Evolutionary conservation across 2,329 filamentous ascomycete genomes (phyloP).

Genomic region (Penicillium sp.): DNA sequence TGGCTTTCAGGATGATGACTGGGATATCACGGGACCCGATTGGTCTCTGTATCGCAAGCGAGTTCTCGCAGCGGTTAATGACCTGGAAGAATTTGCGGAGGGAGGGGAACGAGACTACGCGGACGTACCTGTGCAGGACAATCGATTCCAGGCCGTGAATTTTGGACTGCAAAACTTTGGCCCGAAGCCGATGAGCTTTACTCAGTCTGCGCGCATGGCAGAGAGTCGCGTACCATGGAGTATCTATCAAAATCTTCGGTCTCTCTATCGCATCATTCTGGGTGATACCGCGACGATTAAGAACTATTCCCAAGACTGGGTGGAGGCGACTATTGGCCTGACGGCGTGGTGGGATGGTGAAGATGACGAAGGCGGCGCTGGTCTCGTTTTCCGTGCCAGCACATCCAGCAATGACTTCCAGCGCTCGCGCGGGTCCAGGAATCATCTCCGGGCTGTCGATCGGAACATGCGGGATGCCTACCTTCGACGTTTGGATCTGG

Average conservation of each 20-base stretch:
- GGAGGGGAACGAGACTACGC: conserved; percentile 56
- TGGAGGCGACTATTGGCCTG: conserved; percentile 79
- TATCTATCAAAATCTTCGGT: conserved; percentile 79
- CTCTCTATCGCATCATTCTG: conserved; percentile 75
- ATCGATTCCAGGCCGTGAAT: conserved; percentile 48
- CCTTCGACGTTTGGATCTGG: conserved; percentile 66
- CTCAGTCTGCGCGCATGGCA: conserved; percentile 66
- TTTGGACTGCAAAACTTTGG: conserved; percentile 44
- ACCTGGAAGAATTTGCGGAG: conserved; percentile 76
- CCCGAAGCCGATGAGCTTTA: conserved; percentile 58
- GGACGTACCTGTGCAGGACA: conserved; percentile 40
- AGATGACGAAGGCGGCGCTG: conserved; percentile 52
- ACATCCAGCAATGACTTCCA: conserved; percentile 23
- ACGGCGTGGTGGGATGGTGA: conserved; percentile 90
- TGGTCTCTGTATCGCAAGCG: conserved; percentile 82
- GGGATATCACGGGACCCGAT: conserved; percentile 77
- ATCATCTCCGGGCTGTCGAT: conserved; percentile 46
- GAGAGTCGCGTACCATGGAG: conserved; percentile 86
- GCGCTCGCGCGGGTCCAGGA: conserved; percentile 31
- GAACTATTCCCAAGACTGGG: conserved; percentile 80
- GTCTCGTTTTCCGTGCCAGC: conserved; percentile 25
- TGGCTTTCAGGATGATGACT: conserved; percentile 60
- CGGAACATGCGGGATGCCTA: conserved; percentile 64
- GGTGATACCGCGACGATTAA: conserved; percentile 74
- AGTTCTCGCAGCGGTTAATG: conserved; percentile 64